phyloP scores from a whole-genome alignment of 78 protist genomes.

The Cyanophora paradoxa region DNA sequence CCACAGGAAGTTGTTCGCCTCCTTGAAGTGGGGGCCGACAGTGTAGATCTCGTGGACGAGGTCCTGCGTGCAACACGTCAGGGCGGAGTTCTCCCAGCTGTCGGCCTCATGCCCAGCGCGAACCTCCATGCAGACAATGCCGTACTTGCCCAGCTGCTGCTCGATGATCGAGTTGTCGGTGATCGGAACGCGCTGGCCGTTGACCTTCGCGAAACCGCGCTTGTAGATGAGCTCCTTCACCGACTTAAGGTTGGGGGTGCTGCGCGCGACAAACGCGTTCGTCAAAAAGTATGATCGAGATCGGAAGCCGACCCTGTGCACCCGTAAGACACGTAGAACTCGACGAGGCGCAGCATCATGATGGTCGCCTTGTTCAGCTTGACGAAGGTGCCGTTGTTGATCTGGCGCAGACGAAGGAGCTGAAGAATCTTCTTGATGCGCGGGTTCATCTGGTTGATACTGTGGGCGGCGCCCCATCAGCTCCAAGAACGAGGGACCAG shows the following conservation, averaged over 20 bases:
- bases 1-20: conserved; percentile 93
- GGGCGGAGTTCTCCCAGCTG: too few species aligned
- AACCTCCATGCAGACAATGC: conserved; percentile 94
- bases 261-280: background rate
- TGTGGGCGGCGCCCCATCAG: background rate
- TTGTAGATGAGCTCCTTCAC: conserved; percentile 95
- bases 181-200: conserved; percentile 88
- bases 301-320: too few species aligned
- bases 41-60: conserved; percentile 98
- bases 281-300: background rate
- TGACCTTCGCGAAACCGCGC: conserved; percentile 95
- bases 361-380: conserved; percentile 94
- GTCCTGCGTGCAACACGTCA: too few species aligned
- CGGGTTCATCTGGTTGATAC: conserved; percentile 95
- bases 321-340: conserved; percentile 97
- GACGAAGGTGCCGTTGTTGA: conserved; percentile 97
- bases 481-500: background rate
- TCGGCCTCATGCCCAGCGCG: too few species aligned
- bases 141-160: conserved; percentile 71
- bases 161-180: conserved; percentile 84
- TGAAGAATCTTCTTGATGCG: conserved; percentile 90
- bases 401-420: conserved; percentile 96
- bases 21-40: conserved; percentile 90
- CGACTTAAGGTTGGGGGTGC: conserved; percentile 91
- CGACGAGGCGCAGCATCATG: conserved; percentile 92